Evolutionary conservation across 2,329 filamentous ascomycete species (phyloP), one percentile per base, ranked within the genome.

Genomic region (Cladosporium sp.): DNA sequence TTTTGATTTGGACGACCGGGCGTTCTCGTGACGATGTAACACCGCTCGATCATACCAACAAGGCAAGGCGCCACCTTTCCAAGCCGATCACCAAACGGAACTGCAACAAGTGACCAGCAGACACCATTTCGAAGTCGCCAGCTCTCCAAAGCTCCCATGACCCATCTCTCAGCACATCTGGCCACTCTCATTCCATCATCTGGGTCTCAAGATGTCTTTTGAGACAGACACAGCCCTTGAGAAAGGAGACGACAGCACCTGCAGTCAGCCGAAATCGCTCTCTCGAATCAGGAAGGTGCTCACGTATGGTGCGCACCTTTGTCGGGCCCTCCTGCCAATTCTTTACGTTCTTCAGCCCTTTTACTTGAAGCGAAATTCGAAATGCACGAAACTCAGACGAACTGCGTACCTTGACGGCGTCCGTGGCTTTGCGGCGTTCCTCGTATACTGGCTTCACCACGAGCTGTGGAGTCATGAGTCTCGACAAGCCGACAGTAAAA

Each of bases 321-420:
- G 7, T 18, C 26, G 11, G 18, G 16, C n/a, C 6, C 6, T 58
- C 16, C 28, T 30, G 10, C 54, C 54, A 23, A 21, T 58, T 8
- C 21, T 39, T 21, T 16, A 39, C 14, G 30, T 26, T 16, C 23
- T 58, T 1, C 54, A 58, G 23, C 54, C 54, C 13, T n/a, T 32
- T 23, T 58, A 36, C 14, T 7, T 59, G 36, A 46, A 26, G 57
- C 23, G 28, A 23, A 30, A 13, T 32, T 28, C 51, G 10, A 54
- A 54, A 30, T 16, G 14, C 18, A 30, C 59, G 1, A 62, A 62
- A 51, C 75, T 82, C 16, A 78, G 83, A 7, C 77, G 79, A 21
- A 88, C 86, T 5, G 85, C 86, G n/a, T 88, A 86, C 69, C 80
- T 88, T 23, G 88, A 91, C 69, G 88, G 88, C 16, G 78, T 91